Conservation (phyloP, 192 early-diverging fungal species). For the Dissophora ornata region DNA sequence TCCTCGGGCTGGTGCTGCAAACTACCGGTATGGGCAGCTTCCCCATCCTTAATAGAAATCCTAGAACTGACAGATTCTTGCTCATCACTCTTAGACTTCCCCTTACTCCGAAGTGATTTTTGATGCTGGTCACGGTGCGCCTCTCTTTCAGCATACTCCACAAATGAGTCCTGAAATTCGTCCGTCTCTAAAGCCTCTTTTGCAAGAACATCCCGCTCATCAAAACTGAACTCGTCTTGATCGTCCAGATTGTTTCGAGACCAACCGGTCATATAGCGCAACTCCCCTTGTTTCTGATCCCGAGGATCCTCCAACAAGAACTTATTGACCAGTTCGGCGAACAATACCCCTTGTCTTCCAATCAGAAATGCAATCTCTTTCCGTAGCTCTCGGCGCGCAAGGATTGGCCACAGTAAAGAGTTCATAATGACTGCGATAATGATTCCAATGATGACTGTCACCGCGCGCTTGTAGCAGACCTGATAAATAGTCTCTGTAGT, state of each 20-base stretch:
- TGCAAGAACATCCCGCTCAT: constrained; percentile 1
- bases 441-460: constrained; percentile 45
- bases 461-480: constrained; percentile 36
- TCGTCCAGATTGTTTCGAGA: not conserved
- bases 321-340: constrained; percentile 74
- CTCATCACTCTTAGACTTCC: not conserved
- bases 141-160: constrained; percentile 27
- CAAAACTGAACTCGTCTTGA: no score
- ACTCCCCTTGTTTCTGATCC: not conserved
- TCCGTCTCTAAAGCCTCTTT: not conserved
- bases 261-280: not conserved
- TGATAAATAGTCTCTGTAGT: constrained; percentile 34
- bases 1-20: constrained; percentile 16
- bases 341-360: constrained; percentile 67
- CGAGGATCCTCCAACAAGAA: constrained; percentile 58
- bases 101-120: not conserved
- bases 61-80: not conserved
- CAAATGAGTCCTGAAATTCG: constrained; percentile 16
- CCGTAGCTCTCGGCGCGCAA: constrained; percentile 76
- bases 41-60: not conserved
- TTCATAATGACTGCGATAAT: constrained; percentile 42
- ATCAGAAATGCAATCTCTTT: constrained; percentile 60
- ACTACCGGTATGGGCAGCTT: not conserved
- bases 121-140: not conserved
- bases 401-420: constrained; percentile 62